Evolutionary conservation across 2,329 filamentous ascomycete species (phyloP).

Genomic region (Blastomyces parvus): DNA sequence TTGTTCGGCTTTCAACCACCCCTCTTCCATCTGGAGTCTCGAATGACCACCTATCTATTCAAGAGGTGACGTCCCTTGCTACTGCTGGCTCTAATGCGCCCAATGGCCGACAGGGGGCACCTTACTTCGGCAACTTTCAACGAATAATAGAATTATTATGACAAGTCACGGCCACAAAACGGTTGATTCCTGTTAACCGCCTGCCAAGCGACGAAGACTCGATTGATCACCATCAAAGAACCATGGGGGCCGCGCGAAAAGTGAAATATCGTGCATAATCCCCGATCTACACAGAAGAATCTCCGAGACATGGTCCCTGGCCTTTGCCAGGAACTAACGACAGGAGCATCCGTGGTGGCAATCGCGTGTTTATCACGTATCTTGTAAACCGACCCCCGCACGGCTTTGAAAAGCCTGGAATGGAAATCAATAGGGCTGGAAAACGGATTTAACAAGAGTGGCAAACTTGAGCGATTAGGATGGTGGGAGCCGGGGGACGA

Average conservation of each 20-base stretch:
- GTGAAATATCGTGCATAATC: background rate
- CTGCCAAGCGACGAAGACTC: background rate
- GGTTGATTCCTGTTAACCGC: background rate
- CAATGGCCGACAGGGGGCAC: background rate
- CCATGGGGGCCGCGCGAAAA: background rate
- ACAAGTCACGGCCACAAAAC: background rate
- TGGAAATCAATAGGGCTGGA: background rate
- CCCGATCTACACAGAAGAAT: background rate
- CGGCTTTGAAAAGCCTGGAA: background rate
- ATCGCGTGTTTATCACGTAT: background rate
- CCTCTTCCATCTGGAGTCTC: background rate
- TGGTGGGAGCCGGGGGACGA: background rate
- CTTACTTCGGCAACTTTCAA: background rate
- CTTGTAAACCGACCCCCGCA: background rate
- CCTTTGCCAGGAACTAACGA: background rate
- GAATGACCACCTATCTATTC: background rate
- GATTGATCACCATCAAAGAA: background rate
- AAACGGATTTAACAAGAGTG: background rate
- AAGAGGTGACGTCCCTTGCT: too few species aligned
- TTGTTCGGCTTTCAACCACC: background rate
- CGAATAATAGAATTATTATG: too few species aligned
- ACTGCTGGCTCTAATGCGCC: background rate
- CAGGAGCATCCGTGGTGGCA: background rate
- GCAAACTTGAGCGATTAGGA: background rate
- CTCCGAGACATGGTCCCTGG: background rate